Evolutionary conservation across 2,329 filamentous ascomycete genomes (phyloP).

Genomic region (Aspergillus sp.): DNA sequence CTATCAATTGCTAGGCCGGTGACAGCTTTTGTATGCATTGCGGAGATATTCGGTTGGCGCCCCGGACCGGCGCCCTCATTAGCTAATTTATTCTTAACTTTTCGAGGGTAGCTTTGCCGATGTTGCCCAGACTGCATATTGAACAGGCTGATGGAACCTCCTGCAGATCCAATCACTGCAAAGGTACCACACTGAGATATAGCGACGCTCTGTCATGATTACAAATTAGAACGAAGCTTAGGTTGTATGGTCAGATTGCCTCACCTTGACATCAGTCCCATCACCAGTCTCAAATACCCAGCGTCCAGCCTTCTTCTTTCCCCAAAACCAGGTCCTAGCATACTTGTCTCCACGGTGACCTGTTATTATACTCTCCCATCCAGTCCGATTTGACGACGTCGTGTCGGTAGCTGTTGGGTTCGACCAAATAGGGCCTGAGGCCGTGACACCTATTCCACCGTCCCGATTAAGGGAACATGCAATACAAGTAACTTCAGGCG

Average conservation of each 20-base stretch:
- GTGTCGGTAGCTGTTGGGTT: slow-evolving; percentile 67
- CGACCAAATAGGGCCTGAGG: slow-evolving; percentile 80
- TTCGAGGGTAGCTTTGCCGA: slow-evolving; percentile 77
- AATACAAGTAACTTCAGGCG: slow-evolving; percentile 86
- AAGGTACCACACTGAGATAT: slow-evolving; percentile 94
- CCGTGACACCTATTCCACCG: slow-evolving; percentile 83
- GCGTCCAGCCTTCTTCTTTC: slow-evolving; percentile 83
- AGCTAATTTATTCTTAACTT: slow-evolving; percentile 43
- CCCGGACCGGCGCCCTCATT: slow-evolving; percentile 34
- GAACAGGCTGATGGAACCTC: slow-evolving; percentile 87
- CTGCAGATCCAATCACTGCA: slow-evolving; percentile 80
- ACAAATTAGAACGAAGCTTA: neutral
- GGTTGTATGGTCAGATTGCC: slow-evolving; percentile 4
- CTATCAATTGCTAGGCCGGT: slow-evolving; percentile 86
- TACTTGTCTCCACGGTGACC: slow-evolving; percentile 82
- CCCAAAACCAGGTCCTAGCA: slow-evolving; percentile 98
- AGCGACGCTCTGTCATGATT: slow-evolving; percentile 66
- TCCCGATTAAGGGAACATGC: slow-evolving; percentile 91
- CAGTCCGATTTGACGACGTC: slow-evolving; percentile 75
- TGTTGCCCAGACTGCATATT: slow-evolving; percentile 92
- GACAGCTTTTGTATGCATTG: slow-evolving; percentile 76
- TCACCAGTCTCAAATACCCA: slow-evolving; percentile 92
- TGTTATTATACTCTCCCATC: slow-evolving; percentile 96
- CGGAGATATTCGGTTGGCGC: slow-evolving; percentile 36
- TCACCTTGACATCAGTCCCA: slow-evolving; percentile 66